Evolutionary conservation across 2,329 filamentous ascomycete species (phyloP), one percentile per base, ranked within the genome.

Genomic region (Elsinoe arachidis): DNA sequence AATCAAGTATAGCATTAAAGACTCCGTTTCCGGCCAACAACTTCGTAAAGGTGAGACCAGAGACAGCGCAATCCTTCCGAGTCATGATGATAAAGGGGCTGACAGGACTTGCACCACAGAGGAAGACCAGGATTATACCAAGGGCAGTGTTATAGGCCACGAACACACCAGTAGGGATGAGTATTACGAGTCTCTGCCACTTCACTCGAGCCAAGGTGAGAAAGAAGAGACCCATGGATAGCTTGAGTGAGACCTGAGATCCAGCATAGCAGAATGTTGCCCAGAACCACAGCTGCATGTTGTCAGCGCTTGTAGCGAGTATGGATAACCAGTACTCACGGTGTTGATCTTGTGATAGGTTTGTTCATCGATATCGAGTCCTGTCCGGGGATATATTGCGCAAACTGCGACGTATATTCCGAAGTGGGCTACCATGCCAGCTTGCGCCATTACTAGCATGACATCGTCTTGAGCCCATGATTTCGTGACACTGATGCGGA

Each of bases 391-490:
- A 37, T 43, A 55, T 21, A 15, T 33, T 15, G 26, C n/a, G 23
- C 53, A 55, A 14, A 55, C 37, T 17, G 37, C 53, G 30, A 44
- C 34, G 21, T 21, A 55, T 1, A 55, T 34, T 6, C 15, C 49
- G 17, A 53, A 53, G 39, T 53, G 53, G 2, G 38, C 53, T 17
- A 46, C n/a, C 38, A 55, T 43, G 17, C 37, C 53, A 17, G 23
- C 19, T 23, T 43, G 39, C 26, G 53, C 53, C 38, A 55, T 44
- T 11, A 55, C 17, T n/a, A 55, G 38, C 38, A 55, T 53, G 7
- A 26, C 39, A 35, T 55, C 53, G 53, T 55, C 53, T 15, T 43
- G 53, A 46, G 37, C 53, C 35, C 35, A 55, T 44, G 53, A 30
- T 35, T 46, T 43, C 6, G 53, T 55, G 10, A 55, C 12, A 10